Evolutionary conservation across 371 early-diverging fungal genomes (phyloP), one percentile per base, ranked within the genome.

Genomic region (Dichotomocladium elegans): DNA sequence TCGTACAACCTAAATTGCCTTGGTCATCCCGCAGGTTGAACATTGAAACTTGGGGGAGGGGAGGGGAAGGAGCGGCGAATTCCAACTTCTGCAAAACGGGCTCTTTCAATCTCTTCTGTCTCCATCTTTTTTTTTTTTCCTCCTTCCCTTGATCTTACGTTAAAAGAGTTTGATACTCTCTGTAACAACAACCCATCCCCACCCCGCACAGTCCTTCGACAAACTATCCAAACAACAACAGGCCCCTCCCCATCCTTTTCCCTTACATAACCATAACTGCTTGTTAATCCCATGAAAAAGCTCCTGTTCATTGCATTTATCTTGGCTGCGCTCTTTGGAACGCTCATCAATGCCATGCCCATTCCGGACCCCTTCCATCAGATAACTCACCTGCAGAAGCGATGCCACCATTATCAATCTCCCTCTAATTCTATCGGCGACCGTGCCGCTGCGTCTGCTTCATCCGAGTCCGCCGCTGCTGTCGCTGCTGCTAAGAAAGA

Each of bases 1-100:
- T 56, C 44, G 56, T 43, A 56, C 56, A 56, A 49, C 43, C 49
- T 56, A 48, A 48, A 56, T 56, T 56, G 49, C 40, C 12, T 15
- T 9, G 27, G 22, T n/a, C n/a, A n/a, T n/a, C n/a, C n/a, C n/a
- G n/a, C n/a, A 48, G 24, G 33, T 41, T 31, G 40, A 41, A 28
- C 31, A 49, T 26, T 24, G 14, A 15, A 53, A 35, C 17, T 22
- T 12, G 22, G 25, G n/a, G 19, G 14, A 11, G 11, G 15, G 21
- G 37, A 26, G 40, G 17, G 26, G 25, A 24, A 35, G 24, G 33
- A 5, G 34, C 41, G 26, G 24, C 22, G 29, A 37, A 40, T 14
- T 40, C 25, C 12, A 28, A 34, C 31, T n/a, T 49, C 35, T 49
- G 34, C 26, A 19, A 14, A 28, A 17, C 19, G 22, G 12, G 26